These are phyloP conservation scores for Amylostereum areolatum DNA, from an alignment of 1,284 basidiomycete species.

Conservation along the genomic window DNA sequence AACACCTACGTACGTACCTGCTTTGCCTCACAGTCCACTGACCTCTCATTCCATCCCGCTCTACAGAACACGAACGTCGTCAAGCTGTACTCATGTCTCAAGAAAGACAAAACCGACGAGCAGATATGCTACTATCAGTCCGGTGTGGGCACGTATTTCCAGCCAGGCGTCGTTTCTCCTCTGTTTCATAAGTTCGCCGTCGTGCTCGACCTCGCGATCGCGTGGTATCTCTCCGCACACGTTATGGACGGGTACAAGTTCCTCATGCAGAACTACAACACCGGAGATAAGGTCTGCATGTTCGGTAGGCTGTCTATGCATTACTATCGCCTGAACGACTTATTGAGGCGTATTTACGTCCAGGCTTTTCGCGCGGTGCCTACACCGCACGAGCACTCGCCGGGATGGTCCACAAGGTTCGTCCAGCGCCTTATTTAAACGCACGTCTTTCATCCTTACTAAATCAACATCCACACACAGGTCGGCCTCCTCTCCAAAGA, in stretches of 20 bases:
- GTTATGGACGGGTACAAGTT: conserved; percentile 59
- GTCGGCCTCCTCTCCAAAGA: conserved; percentile 45
- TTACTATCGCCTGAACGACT: background rate
- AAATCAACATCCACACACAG: conserved; percentile 15
- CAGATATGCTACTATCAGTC: conserved; percentile 38
- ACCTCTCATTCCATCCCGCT: background rate
- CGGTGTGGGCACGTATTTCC: conserved; percentile 47
- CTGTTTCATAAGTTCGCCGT: conserved; percentile 33
- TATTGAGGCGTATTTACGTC: background rate
- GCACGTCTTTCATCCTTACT: too few relatives aligned
- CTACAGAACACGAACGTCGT: conserved; percentile 34
- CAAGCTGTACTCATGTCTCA: conserved; percentile 32
- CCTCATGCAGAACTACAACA: conserved; percentile 54
- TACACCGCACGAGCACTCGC: conserved; percentile 45
- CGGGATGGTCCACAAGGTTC: conserved; percentile 32
- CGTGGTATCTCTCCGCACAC: conserved; percentile 46
- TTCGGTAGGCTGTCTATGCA: conserved; percentile 40
- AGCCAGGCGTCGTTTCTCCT: conserved; percentile 30
- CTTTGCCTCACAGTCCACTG: background rate
- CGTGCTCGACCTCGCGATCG: conserved; percentile 40
- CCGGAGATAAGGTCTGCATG: conserved; percentile 46
- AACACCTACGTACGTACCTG: background rate
- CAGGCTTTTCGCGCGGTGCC: conserved; percentile 36
- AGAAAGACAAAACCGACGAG: conserved; percentile 27
- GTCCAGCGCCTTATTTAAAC: too few relatives aligned